A percentile compares a stretch with the other conserved stretches of the same genome.
These are phyloP conservation scores for Hylodesmum podocarpum DNA, from an alignment of 306 rosid species.

Conservation along the genomic window DNA sequence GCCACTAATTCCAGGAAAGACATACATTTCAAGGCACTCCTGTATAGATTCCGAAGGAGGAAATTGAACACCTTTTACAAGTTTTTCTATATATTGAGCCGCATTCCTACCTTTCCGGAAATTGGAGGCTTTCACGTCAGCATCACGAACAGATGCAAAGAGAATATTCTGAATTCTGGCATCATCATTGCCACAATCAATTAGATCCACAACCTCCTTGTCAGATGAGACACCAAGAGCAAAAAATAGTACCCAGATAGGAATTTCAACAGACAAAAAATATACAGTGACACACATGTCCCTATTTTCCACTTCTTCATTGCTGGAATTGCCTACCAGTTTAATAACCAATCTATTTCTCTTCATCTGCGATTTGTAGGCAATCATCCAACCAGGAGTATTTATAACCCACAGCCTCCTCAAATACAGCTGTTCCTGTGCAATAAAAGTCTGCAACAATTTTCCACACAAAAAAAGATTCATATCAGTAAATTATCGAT, in stretches of 20 bases:
- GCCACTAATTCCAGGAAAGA: conserved; percentile 66
- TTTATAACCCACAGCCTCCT: conserved; percentile 76
- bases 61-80: conserved; percentile 53
- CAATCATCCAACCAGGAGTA: conserved; percentile 62
- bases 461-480: neutral
- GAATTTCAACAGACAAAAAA: conserved; percentile 75
- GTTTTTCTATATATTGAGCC: conserved; percentile 38
- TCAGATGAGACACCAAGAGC: conserved; percentile 82
- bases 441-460: conserved; percentile 77
- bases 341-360: conserved; percentile 72
- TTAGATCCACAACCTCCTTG: conserved; percentile 70
- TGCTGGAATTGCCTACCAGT: conserved; percentile 47
- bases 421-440: conserved; percentile 77
- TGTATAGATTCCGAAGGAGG: conserved; percentile 76
- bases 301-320: conserved; percentile 60
- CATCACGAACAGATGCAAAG: conserved; percentile 71
- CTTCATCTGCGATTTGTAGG: conserved; percentile 68
- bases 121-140: conserved; percentile 60
- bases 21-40: conserved; percentile 58
- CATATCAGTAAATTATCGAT: too few species aligned
- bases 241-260: conserved; percentile 84
- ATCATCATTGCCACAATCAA: conserved; percentile 61
- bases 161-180: conserved; percentile 59
- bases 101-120: conserved; percentile 61
- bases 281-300: conserved; percentile 71